Evolutionary conservation across 768 basidiomycete species (phyloP), one percentile per base, ranked within the genome.

Genomic region (Chiua virens): DNA sequence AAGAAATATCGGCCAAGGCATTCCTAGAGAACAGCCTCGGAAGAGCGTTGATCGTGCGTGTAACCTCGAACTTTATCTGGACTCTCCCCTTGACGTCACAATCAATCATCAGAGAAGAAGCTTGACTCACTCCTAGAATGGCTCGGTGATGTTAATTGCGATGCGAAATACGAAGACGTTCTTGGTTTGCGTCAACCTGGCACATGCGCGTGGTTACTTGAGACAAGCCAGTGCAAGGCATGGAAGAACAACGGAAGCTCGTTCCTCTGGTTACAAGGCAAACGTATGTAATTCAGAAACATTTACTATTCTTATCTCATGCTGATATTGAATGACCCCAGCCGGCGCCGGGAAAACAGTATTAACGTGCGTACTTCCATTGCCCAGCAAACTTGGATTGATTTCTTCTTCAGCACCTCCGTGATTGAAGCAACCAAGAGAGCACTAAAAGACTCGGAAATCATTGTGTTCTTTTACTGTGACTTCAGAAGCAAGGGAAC

Each of bases 221-320:
- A 18, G 6, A 37, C 38, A 6, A n/a, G 30, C 15, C 14, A 8
- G 8, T 49, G 35, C 32, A 41, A 42, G 23, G 23, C 10, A 9
- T 49, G 48, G 48, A 32, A 32, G 17, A 17, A 17, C 8, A 41
- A 40, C 15, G 32, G 36, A 18, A 23, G 2, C n/a, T 14, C 41
- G 9, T 41, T 42, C 21, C 15, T 49, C 10, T 49, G 39, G 47
- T 28, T 49, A 25, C 30, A 49, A 3, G 48, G 48, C n/a, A 49
- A 42, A 49, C 30, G 48, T 27, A 27, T 5, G 25, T n/a, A n/a
- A n/a, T n/a, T n/a, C n/a, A n/a, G 25, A 27, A 27, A 4, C 25
- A 27, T 27, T 27, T 8, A 8, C 8, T 27, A 8, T 27, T 27
- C 25, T 49, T 32, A n/a, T n/a, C n/a, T n/a, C n/a, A n/a, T n/a